Conservation (phyloP, 768 basidiomycete species). For the Suillus discolor region DNA sequence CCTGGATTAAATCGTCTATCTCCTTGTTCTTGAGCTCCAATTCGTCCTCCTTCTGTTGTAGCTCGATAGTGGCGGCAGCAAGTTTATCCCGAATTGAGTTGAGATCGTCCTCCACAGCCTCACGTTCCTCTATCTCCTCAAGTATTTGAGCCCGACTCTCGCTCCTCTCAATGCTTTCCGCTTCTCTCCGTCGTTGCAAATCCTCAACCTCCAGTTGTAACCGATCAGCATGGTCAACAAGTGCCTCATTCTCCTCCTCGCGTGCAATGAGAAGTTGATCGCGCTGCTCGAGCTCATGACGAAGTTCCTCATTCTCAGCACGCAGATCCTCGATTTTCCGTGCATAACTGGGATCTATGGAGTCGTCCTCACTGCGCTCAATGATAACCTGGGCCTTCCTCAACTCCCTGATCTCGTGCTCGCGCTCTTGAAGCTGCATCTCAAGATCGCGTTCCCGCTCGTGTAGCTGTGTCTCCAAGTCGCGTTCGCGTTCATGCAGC, state of each 20-base stretch:
- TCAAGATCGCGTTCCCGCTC: conserved; percentile 76
- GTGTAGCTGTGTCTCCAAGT: conserved; percentile 38
- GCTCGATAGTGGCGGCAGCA: conserved; percentile 78
- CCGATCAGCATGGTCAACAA: conserved; percentile 65
- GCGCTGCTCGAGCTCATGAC: conserved; percentile 57
- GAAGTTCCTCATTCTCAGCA: conserved; percentile 64
- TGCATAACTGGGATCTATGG: conserved; percentile 46
- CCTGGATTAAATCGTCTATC: conserved; percentile 74
- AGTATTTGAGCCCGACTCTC: conserved; percentile 70
- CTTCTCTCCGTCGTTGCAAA: conserved; percentile 59
- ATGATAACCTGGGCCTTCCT: conserved; percentile 57
- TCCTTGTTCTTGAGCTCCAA: conserved; percentile 77
- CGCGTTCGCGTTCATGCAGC: conserved; percentile 31
- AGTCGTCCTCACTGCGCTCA: conserved; percentile 53
- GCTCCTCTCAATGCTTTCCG: conserved; percentile 68
- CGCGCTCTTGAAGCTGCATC: conserved; percentile 72
- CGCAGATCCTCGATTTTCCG: conserved; percentile 59
- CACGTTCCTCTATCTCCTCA: conserved; percentile 73
- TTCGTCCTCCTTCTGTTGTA: conserved; percentile 88
- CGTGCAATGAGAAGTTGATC: conserved; percentile 53
- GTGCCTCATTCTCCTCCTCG: conserved; percentile 74
- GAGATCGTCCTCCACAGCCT: conserved; percentile 78
- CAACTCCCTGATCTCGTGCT: conserved; percentile 68
- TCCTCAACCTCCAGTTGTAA: conserved; percentile 71
- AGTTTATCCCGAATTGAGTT: conserved; percentile 75